Evolutionary conservation across 1,284 basidiomycete species (phyloP).

Genomic region (Pseudozyma thailandica): DNA sequence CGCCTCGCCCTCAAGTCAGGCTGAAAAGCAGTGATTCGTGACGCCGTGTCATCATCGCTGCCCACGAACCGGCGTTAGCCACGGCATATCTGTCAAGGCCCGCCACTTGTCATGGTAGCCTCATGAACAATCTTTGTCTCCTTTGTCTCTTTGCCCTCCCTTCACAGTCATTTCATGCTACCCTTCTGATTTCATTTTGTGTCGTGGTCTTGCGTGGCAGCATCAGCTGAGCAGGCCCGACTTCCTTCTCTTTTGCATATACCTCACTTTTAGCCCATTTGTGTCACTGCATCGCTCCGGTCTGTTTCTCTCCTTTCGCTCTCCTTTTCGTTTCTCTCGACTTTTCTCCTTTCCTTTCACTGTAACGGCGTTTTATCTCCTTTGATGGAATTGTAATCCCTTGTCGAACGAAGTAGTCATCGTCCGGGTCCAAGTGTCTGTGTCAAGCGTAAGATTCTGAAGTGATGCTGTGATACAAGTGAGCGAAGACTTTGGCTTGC

Average conservation of each 20-base stretch:
- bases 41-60: too few relatives aligned
- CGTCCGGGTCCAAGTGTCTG: too few relatives aligned
- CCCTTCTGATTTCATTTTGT: conserved; percentile 6
- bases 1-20: not conserved
- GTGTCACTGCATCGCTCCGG: conserved; percentile 4
- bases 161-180: conserved; percentile 5
- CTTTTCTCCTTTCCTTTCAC: too few relatives aligned
- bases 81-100: too few relatives aligned
- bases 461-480: too few relatives aligned
- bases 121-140: conserved; percentile 27
- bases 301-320: not conserved
- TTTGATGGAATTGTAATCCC: conserved; percentile 22
- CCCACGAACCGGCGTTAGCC: too few relatives aligned
- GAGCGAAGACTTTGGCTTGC: too few relatives aligned
- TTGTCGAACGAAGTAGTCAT: too few relatives aligned
- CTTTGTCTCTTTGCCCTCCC: not conserved
- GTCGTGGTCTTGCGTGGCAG: not conserved
- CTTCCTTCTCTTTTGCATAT: conserved; percentile 20
- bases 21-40: too few relatives aligned
- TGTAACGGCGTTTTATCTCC: conserved; percentile 32
- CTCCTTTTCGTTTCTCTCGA: conserved; percentile 1
- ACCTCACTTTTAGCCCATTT: conserved; percentile 14
- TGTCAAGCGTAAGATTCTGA: too few relatives aligned
- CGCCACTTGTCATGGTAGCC: too few relatives aligned
- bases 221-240: not conserved